Percentiles rank a stretch among this genome's conserved stretches.
phyloP scores from a whole-genome alignment of 371 early-diverging fungal genomes.

The Saksenaea vasiformis region DNA sequence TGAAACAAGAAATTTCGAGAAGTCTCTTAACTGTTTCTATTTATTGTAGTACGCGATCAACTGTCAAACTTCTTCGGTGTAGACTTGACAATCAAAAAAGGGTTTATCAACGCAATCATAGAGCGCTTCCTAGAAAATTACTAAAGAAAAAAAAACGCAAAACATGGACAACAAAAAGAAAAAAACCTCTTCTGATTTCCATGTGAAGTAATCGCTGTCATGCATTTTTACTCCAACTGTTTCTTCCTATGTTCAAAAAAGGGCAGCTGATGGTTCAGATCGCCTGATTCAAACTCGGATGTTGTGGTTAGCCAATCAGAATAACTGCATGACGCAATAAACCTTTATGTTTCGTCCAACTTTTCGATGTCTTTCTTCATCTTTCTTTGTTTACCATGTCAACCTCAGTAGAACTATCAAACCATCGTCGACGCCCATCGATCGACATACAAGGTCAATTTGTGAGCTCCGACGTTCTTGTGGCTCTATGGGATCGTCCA shows the following conservation, averaged over 20 bases:
- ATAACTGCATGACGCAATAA: background rate
- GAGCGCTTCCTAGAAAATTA: slow-evolving; percentile 55
- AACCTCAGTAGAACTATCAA: background rate
- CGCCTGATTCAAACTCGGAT: too few species aligned
- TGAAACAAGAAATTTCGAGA: background rate
- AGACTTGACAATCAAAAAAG: slow-evolving; percentile 79
- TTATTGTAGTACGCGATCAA: slow-evolving; percentile 76
- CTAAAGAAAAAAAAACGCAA: too few species aligned
- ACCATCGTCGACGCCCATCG: slow-evolving; percentile 12
- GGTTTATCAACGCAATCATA: slow-evolving; percentile 85
- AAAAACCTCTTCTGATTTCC: too few species aligned
- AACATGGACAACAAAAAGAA: too few species aligned
- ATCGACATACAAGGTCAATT: slow-evolving; percentile 41
- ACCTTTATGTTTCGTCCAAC: background rate
- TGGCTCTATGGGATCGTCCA: slow-evolving; percentile 42
- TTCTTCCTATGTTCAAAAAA: too few species aligned
- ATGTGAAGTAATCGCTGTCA: too few species aligned
- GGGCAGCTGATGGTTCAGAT: too few species aligned
- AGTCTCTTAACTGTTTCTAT: slow-evolving; percentile 2
- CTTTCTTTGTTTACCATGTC: background rate
- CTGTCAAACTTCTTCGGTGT: slow-evolving; percentile 76
- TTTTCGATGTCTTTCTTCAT: background rate
- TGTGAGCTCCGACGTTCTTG: slow-evolving; percentile 35
- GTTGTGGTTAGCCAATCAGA: background rate
- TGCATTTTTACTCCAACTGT: too few species aligned